Conservation (phyloP, 2,329 filamentous ascomycete species). For the Ascochyta koolunga region DNA sequence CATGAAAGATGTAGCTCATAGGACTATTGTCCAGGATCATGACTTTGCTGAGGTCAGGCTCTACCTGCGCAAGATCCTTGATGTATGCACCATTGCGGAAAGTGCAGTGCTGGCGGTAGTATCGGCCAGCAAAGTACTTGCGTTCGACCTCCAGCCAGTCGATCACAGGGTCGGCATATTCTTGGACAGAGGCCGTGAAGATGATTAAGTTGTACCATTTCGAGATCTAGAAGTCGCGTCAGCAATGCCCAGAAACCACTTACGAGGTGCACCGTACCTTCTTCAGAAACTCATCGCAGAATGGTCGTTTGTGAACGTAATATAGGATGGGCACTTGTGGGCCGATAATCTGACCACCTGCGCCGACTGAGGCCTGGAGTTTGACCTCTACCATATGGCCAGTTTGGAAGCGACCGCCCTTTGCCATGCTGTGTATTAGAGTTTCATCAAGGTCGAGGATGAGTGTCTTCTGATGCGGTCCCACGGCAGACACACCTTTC, state of each 20-base stretch:
- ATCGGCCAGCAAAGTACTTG: slow-evolving; percentile 92
- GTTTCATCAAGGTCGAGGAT: slow-evolving; percentile 97
- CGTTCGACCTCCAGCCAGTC: slow-evolving; percentile 97
- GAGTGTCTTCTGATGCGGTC: slow-evolving; percentile 77
- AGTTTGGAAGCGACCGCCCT: slow-evolving; percentile 92
- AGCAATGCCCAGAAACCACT: slow-evolving; percentile 12
- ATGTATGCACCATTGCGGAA: slow-evolving; percentile 95
- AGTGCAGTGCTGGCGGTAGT: slow-evolving; percentile 97
- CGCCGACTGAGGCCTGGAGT: slow-evolving; percentile 73
- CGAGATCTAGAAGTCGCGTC: slow-evolving; percentile 65
- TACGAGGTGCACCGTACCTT: slow-evolving; percentile 61
- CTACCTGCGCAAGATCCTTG: slow-evolving; percentile 94
- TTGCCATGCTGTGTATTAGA: slow-evolving; percentile 96
- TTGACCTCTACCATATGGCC: slow-evolving; percentile 99
- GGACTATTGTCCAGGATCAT: slow-evolving; percentile 99
- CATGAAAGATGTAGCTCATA: slow-evolving; percentile 97
- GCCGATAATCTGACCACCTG: slow-evolving; percentile 70
- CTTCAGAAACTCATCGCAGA: slow-evolving; percentile 94
- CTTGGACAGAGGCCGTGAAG: slow-evolving; percentile 96
- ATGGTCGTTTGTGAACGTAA: slow-evolving; percentile 96
- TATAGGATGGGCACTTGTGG: slow-evolving; percentile 96
- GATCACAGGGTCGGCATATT: slow-evolving; percentile 98
- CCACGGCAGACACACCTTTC: slow-evolving; percentile 41
- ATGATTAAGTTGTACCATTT: slow-evolving; percentile 99
- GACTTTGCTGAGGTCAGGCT: slow-evolving; percentile 95